These are phyloP conservation scores for Trifolium pratense DNA, from an alignment of 306 rosid species.

Conservation along the genomic window DNA sequence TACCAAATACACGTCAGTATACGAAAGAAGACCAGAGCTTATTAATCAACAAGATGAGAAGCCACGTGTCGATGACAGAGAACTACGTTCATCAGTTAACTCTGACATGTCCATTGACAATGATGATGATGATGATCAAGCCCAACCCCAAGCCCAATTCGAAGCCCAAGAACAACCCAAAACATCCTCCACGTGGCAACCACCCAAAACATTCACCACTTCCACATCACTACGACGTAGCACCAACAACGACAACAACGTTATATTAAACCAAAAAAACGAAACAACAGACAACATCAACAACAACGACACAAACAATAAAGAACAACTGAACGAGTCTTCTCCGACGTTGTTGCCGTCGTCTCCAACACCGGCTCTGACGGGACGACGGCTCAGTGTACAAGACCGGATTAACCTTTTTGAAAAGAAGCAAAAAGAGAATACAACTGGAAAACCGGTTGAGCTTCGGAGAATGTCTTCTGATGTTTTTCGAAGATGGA, in stretches of 20 bases:
- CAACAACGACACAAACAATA: background rate
- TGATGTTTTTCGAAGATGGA: constrained; percentile 88
- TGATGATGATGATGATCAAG: constrained; percentile 52
- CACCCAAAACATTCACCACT: constrained; percentile 48
- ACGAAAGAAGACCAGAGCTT: constrained; percentile 70
- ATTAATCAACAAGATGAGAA: constrained; percentile 42
- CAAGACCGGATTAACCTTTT: constrained; percentile 96
- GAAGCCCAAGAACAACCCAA: constrained; percentile 17
- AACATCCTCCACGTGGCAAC: constrained; percentile 60
- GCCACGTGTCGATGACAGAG: constrained; percentile 60
- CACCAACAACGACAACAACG: constrained; percentile 35
- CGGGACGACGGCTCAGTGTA: constrained; percentile 82
- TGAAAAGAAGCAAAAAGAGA: constrained; percentile 95
- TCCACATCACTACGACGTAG: constrained; percentile 43
- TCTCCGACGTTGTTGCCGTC: constrained; percentile 23
- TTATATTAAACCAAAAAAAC: background rate
- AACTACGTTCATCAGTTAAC: constrained; percentile 71
- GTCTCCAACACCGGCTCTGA: constrained; percentile 43
- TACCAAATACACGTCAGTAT: constrained; percentile 58
- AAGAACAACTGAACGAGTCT: constrained; percentile 41
- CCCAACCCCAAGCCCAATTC: constrained; percentile 32
- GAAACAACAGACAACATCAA: too few species aligned
- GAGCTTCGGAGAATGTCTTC: constrained; percentile 86
- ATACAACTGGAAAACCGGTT: constrained; percentile 56
- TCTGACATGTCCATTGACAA: constrained; percentile 98